Evolutionary conservation across 2,329 filamentous ascomycete genomes (phyloP).

Genomic region (Nemania sp.): DNA sequence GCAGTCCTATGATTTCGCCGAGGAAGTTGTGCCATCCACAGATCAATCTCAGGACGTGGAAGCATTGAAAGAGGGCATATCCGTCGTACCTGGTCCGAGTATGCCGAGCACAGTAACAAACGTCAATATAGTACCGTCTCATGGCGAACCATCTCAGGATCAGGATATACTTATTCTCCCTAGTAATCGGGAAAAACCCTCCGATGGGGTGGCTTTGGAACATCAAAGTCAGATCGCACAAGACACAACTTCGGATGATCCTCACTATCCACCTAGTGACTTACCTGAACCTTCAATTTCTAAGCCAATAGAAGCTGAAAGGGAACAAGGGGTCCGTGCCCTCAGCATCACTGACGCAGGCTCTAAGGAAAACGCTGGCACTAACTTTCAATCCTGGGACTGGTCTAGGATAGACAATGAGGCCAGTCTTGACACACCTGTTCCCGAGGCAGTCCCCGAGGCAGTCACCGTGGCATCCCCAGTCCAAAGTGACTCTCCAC

Average conservation of each 20-base stretch:
- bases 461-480: no score
- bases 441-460: not conserved
- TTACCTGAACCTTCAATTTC: conserved; percentile 29
- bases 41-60: not conserved
- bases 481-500: conserved; percentile 11
- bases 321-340: conserved; percentile 19
- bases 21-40: not conserved
- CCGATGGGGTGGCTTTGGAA: not conserved
- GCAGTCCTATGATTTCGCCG: not conserved
- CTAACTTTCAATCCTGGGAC: conserved; percentile 25
- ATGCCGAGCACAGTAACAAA: not conserved
- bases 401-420: conserved; percentile 26
- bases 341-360: conserved; percentile 12
- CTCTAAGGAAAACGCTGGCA: not conserved
- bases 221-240: not conserved
- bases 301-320: conserved; percentile 41
- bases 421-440: conserved; percentile 11
- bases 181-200: not conserved
- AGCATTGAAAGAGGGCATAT: not conserved
- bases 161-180: conserved; percentile 8
- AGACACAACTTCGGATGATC: not conserved
- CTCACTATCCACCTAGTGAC: conserved; percentile 22
- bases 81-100: not conserved
- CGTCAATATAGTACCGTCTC: not conserved
- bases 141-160: no score